Evolutionary conservation across 139 green algal genomes (phyloP).

Genomic region (Prasinococcaceae sp.): DNA sequence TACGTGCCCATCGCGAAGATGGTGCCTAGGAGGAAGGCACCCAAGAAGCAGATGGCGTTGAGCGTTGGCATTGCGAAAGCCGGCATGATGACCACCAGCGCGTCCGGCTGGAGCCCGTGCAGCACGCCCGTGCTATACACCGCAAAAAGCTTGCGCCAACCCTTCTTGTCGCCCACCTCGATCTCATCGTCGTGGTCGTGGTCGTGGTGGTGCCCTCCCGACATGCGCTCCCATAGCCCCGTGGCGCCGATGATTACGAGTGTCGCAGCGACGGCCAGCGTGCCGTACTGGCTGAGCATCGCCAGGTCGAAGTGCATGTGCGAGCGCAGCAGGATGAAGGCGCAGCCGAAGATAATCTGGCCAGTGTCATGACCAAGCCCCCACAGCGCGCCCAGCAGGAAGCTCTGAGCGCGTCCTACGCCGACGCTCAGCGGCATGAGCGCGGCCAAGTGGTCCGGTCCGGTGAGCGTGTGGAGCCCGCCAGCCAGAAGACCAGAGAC

Average conservation of each 20-base stretch:
- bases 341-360: slow-evolving; percentile 86
- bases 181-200: neutral
- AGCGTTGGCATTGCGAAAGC: slow-evolving; percentile 80
- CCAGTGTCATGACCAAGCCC: slow-evolving; percentile 90
- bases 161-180: neutral
- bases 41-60: slow-evolving; percentile 71
- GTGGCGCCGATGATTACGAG: neutral
- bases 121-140: slow-evolving; percentile 80
- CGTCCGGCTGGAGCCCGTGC: slow-evolving; percentile 91
- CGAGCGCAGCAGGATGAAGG: slow-evolving; percentile 61
- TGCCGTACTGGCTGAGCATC: neutral
- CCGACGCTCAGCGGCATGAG: slow-evolving; percentile 91
- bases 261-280: neutral
- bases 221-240: neutral
- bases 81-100: slow-evolving; percentile 89
- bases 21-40: slow-evolving; percentile 89
- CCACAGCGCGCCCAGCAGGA: slow-evolving; percentile 85
- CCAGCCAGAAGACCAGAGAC: slow-evolving; percentile 85
- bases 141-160: neutral
- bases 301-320: slow-evolving; percentile 20
- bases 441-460: slow-evolving; percentile 89
- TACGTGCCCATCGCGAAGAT: slow-evolving; percentile 89
- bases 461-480: slow-evolving; percentile 86
- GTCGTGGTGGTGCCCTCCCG: neutral
- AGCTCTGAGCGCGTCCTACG: slow-evolving; percentile 43